Percentiles rank a stretch among this genome's conserved stretches.
Evolutionary conservation across 129 eudicot species (phyloP).

Genomic region (Logfia minima): DNA sequence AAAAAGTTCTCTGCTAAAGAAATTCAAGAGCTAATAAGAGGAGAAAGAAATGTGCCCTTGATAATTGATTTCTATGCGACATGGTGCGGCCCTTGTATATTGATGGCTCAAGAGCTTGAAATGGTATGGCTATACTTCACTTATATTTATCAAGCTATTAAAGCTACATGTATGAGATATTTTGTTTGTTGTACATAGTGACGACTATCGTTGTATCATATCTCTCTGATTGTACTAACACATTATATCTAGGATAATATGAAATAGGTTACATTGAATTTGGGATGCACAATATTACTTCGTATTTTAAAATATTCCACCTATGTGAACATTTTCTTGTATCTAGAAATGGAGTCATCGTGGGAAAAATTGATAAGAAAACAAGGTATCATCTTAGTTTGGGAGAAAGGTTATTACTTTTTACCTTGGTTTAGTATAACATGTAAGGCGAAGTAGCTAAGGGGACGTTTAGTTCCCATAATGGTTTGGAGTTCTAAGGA

Average conservation of each 20-base stretch:
- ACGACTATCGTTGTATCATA: neutral
- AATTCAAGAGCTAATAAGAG: constrained; percentile 71
- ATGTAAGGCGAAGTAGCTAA: too few relatives aligned
- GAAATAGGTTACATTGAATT: neutral
- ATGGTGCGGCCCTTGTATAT: constrained; percentile 95
- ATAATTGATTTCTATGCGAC: constrained; percentile 92
- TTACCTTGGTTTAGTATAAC: too few relatives aligned
- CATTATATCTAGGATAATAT: neutral
- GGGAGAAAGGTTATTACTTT: too few relatives aligned
- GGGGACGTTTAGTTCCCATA: too few relatives aligned
- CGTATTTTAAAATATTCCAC: neutral
- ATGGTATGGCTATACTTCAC: constrained; percentile 45
- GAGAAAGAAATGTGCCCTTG: constrained; percentile 81
- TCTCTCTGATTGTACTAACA: neutral
- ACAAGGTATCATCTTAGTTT: too few relatives aligned
- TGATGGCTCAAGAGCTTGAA: constrained; percentile 99
- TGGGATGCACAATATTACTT: neutral
- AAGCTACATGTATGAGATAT: constrained; percentile 7
- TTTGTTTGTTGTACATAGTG: neutral
- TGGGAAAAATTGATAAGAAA: too few relatives aligned
- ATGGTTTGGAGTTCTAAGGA: too few relatives aligned
- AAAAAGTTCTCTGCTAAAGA: constrained; percentile 81
- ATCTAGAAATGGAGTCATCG: too few relatives aligned
- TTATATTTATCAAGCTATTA: constrained; percentile 5
- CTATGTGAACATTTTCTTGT: too few relatives aligned